Evolutionary conservation across 2,329 filamentous ascomycete genomes (phyloP).

Genomic region (Penicillium sp.): DNA sequence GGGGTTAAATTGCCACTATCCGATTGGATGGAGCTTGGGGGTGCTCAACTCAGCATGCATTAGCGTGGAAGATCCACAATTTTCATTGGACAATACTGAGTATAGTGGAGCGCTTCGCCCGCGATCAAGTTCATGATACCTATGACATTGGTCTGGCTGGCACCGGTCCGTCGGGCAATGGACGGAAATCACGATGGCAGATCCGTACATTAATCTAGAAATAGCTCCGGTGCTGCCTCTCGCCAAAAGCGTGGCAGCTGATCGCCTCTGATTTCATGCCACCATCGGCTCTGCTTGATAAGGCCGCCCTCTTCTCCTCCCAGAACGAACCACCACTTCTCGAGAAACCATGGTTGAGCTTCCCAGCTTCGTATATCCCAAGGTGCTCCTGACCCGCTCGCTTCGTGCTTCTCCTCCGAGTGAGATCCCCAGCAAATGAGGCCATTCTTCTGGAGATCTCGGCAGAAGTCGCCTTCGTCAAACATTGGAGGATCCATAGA

Average conservation of each 20-base stretch:
- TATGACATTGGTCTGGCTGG: too few relatives aligned
- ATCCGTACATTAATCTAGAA: neutral
- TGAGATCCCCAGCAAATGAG: neutral
- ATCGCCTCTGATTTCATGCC: slow-evolving; percentile 25
- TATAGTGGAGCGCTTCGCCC: neutral
- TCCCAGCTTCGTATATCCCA: slow-evolving; percentile 55
- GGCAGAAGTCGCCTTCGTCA: neutral
- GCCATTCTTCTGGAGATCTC: neutral
- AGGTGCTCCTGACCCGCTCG: slow-evolving; percentile 37
- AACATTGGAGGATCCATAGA: neutral
- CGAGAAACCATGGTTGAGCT: slow-evolving; percentile 49
- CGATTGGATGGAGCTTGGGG: neutral
- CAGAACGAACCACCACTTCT: slow-evolving; percentile 45
- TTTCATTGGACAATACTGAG: neutral
- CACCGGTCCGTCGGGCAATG: too few relatives aligned
- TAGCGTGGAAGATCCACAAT: neutral
- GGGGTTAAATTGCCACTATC: neutral
- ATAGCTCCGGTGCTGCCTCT: neutral
- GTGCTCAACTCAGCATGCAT: neutral
- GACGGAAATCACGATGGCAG: too few relatives aligned
- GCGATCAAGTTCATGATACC: too few relatives aligned
- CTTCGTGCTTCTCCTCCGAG: neutral
- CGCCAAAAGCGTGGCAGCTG: neutral
- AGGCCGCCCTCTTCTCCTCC: slow-evolving; percentile 45
- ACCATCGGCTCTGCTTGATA: slow-evolving; percentile 27